These are phyloP conservation scores for Periconia digitata DNA, from an alignment of 2,329 filamentous ascomycete species.

Conservation along the genomic window DNA sequence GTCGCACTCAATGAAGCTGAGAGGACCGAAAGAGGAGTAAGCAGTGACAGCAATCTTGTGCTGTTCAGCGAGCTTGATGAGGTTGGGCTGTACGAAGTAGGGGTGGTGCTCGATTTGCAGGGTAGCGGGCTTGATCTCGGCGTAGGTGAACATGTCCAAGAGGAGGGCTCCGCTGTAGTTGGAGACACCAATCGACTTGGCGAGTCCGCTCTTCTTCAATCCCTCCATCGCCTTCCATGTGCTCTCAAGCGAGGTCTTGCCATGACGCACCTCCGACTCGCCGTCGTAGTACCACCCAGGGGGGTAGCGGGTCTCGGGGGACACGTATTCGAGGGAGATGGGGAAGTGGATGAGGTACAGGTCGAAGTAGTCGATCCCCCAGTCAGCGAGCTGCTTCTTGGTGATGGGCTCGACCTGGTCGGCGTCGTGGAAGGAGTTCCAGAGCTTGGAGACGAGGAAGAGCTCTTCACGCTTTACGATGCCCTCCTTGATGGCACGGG, in stretches of 20 bases:
- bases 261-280: constrained; percentile 40
- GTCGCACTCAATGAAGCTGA: constrained; percentile 40
- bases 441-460: constrained; percentile 91
- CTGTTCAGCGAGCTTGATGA: constrained; percentile 37
- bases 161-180: constrained; percentile 46
- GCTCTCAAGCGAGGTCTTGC: constrained; percentile 35
- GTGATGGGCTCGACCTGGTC: constrained; percentile 75
- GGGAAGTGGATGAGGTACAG: constrained; percentile 82
- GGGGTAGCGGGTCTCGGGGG: constrained; percentile 38
- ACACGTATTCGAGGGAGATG: constrained; percentile 67
- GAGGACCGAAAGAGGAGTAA: constrained; percentile 51
- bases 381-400: constrained; percentile 55
- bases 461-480: constrained; percentile 65
- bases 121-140: constrained; percentile 36
- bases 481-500: constrained; percentile 42
- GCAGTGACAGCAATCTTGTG: constrained; percentile 38
- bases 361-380: constrained; percentile 43
- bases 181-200: constrained; percentile 41
- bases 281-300: constrained; percentile 41
- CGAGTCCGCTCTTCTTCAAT: constrained; percentile 34
- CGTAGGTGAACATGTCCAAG: constrained; percentile 59
- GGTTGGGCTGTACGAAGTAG: constrained; percentile 38
- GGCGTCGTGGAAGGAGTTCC: constrained; percentile 86
- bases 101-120: constrained; percentile 44
- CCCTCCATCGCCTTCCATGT: constrained; percentile 48